Base-by-base conservation (phyloP, 2,329 filamentous ascomycete species). In the Fusarium devonianum region DNA sequence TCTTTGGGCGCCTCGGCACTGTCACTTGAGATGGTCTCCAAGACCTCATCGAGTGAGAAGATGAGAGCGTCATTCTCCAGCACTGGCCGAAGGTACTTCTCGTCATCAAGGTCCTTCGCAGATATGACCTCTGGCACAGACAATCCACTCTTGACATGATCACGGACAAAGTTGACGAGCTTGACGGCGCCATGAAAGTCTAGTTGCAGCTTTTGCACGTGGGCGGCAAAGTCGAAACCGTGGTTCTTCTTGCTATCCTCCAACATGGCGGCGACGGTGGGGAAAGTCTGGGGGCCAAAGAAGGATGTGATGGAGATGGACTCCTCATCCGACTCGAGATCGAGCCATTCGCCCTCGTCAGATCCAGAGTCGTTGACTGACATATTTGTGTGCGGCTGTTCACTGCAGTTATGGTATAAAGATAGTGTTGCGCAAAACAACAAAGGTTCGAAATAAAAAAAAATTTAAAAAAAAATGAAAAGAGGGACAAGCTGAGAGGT, bases 1-100 rank as follows among this genome's bases (percentile, higher is more conserved):
- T 44, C 50, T 7, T 46, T 69, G 12, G 72, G 63, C 19, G 77
- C 71, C 26, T 77, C 73, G 8, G 80, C 78, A 13, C 56, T 48
- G 32, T 77, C 75, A 11, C 78, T 76, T 14, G 57, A 43, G 14
- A 56, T 48, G 23, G 40, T 38, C 40, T 70, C 69, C 10, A 96
- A 77, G 10, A 75, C 58, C 55, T 97, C 94, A 57, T 96, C 93
- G 14, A 99, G 78, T 46, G 84, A 89, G 68, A 95, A 92, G 22
- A 99, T 83, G 42, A 97, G 77, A 4, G 92, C 89, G 69, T 99
- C 94, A 60, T 97, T 91, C 49, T 94, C 87, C 7, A 99, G 74
- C 4, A 92, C 86, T 0, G 94, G 94, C 67, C 89, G 88, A 49
- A 99, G 78, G 67, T 86, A 95, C 58, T 82, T 80, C 57, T 97